Conservation (phyloP, 495 filamentous ascomycete genomes). For the Collariella sp. region DNA sequence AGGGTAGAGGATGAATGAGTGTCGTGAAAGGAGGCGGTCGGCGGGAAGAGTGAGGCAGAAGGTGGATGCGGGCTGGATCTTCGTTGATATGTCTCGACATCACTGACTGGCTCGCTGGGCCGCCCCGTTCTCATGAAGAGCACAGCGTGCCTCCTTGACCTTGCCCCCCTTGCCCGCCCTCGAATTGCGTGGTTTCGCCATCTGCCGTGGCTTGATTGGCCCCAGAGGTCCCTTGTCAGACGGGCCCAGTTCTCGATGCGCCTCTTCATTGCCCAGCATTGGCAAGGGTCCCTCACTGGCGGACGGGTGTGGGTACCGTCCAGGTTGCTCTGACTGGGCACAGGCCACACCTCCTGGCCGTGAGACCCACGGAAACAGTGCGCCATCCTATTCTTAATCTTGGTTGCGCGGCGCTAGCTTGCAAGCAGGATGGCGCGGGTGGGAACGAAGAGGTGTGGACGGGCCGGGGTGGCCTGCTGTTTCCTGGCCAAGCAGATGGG, state of each 20-base stretch:
- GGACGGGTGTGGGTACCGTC: neutral
- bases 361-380: constrained; percentile 24
- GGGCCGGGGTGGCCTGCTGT: constrained; percentile 6
- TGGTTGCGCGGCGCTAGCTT: constrained; percentile 23
- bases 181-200: constrained; percentile 26
- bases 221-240: constrained; percentile 24
- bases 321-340: constrained; percentile 10
- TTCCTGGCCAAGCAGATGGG: constrained; percentile 18
- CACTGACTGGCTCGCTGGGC: constrained; percentile 17
- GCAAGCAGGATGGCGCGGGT: constrained; percentile 19
- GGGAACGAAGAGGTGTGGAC: constrained; percentile 8
- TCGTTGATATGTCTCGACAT: constrained; percentile 29
- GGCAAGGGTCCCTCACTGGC: constrained; percentile 6
- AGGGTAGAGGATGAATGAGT: constrained; percentile 25
- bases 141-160: neutral
- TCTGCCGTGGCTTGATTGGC: constrained; percentile 26
- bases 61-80: constrained; percentile 23
- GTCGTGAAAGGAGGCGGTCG: constrained; percentile 24
- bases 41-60: constrained; percentile 18
- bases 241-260: constrained; percentile 11
- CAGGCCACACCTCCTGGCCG: constrained; percentile 24
- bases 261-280: constrained; percentile 13
- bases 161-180: constrained; percentile 17
- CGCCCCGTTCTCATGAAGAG: constrained; percentile 21
- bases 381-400: constrained; percentile 31